phyloP scores from a whole-genome alignment of 129 eudicot species.

The Flaveria robusta region DNA sequence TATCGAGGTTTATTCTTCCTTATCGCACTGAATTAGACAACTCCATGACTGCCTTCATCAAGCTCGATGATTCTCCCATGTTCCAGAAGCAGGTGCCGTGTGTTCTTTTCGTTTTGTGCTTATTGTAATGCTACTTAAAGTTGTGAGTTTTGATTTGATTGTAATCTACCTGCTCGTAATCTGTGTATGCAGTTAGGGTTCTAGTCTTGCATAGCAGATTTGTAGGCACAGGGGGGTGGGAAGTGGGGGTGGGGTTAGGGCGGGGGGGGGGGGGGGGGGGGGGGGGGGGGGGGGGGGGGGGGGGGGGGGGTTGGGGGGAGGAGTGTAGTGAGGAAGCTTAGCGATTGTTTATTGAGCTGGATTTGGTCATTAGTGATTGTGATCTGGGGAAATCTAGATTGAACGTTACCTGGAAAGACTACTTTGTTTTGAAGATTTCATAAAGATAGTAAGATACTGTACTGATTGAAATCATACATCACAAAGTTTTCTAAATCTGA shows the following conservation, averaged over 20 bases:
- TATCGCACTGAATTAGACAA: neutral
- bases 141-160: slow-evolving; percentile 26
- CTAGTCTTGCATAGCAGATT: neutral
- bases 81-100: slow-evolving; percentile 78
- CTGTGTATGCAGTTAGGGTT: slow-evolving; percentile 2
- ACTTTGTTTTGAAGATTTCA: neutral
- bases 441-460: neutral
- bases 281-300: too few species aligned
- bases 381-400: slow-evolving; percentile 31
- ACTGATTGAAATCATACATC: neutral
- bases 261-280: too few species aligned
- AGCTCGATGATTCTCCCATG: slow-evolving; percentile 94
- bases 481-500: slow-evolving; percentile 6
- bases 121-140: slow-evolving; percentile 19
- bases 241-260: too few species aligned
- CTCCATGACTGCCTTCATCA: slow-evolving; percentile 76
- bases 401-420: neutral
- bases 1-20: slow-evolving; percentile 24
- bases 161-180: neutral
- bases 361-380: slow-evolving; percentile 11
- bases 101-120: neutral
- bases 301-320: too few species aligned
- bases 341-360: slow-evolving; percentile 12
- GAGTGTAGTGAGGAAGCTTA: too few species aligned
- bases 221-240: too few species aligned